Evolutionary conservation across 176 grass and related monocot genomes (phyloP).

Genomic region (Rhynchospora pubera): DNA sequence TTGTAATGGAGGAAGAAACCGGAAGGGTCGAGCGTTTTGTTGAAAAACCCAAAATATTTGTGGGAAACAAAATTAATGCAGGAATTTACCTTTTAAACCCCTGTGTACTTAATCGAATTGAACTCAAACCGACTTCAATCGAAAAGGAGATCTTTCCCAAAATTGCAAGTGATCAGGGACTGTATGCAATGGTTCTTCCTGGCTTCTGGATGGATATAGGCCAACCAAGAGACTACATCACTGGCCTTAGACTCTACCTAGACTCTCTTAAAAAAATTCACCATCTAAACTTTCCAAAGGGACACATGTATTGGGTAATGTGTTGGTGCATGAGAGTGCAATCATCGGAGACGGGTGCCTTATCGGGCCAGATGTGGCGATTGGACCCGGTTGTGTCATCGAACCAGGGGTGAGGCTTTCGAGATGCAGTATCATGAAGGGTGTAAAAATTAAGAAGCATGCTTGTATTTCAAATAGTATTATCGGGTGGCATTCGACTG

Average conservation of each 20-base stretch:
- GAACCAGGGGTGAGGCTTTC: conserved; percentile 83
- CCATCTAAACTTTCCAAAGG: conserved; percentile 45
- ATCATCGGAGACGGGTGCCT: conserved; percentile 90
- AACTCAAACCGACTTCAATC: conserved; percentile 87
- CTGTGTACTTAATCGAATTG: conserved; percentile 71
- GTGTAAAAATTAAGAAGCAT: conserved; percentile 71
- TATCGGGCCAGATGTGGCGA: conserved; percentile 84
- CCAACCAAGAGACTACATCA: conserved; percentile 85
- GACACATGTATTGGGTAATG: conserved; percentile 48
- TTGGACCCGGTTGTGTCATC: conserved; percentile 70
- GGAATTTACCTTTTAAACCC: conserved; percentile 95
- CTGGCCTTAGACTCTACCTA: conserved; percentile 71
- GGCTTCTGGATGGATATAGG: conserved; percentile 97
- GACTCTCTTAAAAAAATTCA: conserved; percentile 71
- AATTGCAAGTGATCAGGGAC: conserved; percentile 55
- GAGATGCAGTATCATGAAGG: conserved; percentile 62
- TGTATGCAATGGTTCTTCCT: conserved; percentile 75
- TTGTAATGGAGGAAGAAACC: conserved; percentile 75
- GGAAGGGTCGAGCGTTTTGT: conserved; percentile 77
- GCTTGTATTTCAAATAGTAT: conserved; percentile 79
- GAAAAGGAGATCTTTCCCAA: conserved; percentile 88
- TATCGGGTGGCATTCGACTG: conserved; percentile 86
- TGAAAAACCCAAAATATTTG: conserved; percentile 89
- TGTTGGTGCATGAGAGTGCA: conserved; percentile 69
- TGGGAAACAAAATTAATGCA: conserved; percentile 97